Conservation (phyloP, 2,329 filamentous ascomycete genomes). For the Mycosphaerella arachidis region DNA sequence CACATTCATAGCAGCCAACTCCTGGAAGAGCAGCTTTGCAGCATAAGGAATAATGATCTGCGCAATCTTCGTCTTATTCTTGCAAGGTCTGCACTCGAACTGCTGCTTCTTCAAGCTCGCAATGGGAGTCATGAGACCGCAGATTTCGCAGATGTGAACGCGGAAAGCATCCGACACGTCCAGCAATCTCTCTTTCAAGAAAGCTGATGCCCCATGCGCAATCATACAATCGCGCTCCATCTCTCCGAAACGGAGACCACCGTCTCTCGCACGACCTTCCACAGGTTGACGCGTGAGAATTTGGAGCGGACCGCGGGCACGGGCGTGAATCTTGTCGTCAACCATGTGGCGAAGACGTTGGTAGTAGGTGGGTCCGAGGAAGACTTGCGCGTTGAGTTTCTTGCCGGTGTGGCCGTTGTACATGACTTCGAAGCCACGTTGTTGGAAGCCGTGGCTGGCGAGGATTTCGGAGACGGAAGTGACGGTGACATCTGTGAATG, state of each 20-base stretch:
- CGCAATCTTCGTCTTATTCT: slow-evolving; percentile 98
- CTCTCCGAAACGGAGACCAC: slow-evolving; percentile 98
- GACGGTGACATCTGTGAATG: slow-evolving; percentile 96
- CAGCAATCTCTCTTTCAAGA: slow-evolving; percentile 95
- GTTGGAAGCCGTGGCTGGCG: slow-evolving; percentile 88
- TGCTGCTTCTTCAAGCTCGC: slow-evolving; percentile 95
- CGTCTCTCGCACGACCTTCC: slow-evolving; percentile 95
- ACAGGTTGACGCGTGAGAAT: slow-evolving; percentile 97
- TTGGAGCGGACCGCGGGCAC: slow-evolving; percentile 91
- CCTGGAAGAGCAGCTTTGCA: slow-evolving; percentile 96
- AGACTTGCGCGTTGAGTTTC: slow-evolving; percentile 90
- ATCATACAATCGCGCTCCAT: slow-evolving; percentile 99
- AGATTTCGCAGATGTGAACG: slow-evolving; percentile 98
- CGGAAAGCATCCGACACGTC: slow-evolving; percentile 97
- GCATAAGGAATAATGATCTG: slow-evolving; percentile 98
- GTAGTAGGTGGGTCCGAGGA: slow-evolving; percentile 97
- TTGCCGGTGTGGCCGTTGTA: slow-evolving; percentile 96
- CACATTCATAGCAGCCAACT: slow-evolving; percentile 97
- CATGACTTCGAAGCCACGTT: slow-evolving; percentile 95
- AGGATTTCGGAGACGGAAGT: slow-evolving; percentile 85
- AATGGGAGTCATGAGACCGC: slow-evolving; percentile 97
- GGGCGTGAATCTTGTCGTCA: slow-evolving; percentile 99
- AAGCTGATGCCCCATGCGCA: slow-evolving; percentile 94
- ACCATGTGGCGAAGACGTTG: slow-evolving; percentile 99
- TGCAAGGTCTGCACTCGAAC: slow-evolving; percentile 95